A percentile compares a stretch with the other conserved stretches of the same genome.
Conservation (phyloP, 1,284 basidiomycete genomes). For the Hemileia vastatrix region DNA sequence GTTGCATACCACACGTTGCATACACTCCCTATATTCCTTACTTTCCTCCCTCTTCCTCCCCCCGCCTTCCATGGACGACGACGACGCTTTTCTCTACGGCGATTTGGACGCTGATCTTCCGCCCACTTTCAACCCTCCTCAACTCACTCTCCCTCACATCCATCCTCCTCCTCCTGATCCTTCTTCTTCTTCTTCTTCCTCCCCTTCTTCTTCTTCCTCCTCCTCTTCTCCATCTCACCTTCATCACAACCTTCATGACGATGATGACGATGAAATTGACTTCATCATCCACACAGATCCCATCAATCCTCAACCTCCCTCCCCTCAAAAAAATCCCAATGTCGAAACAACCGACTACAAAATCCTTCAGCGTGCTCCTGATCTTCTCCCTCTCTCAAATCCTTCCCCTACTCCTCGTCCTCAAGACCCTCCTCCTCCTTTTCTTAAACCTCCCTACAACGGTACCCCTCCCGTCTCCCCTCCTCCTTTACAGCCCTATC, state of each 20-base stretch:
- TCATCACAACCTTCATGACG: not conserved
- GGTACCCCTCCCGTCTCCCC: slow-evolving; percentile 3
- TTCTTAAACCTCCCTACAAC: slow-evolving; percentile 6
- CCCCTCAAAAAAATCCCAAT: slow-evolving; percentile 1
- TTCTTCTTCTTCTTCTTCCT: not conserved
- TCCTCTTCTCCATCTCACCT: not conserved
- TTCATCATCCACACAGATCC: not conserved
- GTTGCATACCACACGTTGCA: too few species aligned
- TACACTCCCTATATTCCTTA: too few species aligned
- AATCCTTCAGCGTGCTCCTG: slow-evolving; percentile 14
- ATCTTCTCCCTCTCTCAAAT: slow-evolving; percentile 6
- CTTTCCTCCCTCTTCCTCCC: too few species aligned
- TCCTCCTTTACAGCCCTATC: too few species aligned
- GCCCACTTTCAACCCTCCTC: not conserved
- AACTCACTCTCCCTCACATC: not conserved
- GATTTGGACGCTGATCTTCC: slow-evolving; percentile 1
- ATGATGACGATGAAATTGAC: not conserved
- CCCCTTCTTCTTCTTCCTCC: not conserved
- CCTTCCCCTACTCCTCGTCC: slow-evolving; percentile 14
- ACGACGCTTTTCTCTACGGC: slow-evolving; percentile 21
- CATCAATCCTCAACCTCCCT: not conserved
- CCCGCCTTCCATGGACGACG: slow-evolving; percentile 24
- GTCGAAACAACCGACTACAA: not conserved
- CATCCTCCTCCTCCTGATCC: not conserved
- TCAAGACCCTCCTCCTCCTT: not conserved